These are phyloP conservation scores for Desmodesmus armatus DNA, from an alignment of 139 green algal genomes.

Conservation along the genomic window DNA sequence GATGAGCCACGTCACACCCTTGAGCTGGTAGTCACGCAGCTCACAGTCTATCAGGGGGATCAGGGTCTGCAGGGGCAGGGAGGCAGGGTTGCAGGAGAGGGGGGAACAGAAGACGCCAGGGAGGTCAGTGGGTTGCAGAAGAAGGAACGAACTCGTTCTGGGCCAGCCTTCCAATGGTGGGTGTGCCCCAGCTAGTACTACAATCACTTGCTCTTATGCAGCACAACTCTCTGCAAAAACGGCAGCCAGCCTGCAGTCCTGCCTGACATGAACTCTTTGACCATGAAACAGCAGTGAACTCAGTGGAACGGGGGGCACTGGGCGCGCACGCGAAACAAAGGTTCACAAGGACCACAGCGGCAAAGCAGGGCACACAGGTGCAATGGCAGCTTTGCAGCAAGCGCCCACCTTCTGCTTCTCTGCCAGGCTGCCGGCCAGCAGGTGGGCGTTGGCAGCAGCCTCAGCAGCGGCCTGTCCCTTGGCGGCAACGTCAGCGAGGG, in stretches of 20 bases:
- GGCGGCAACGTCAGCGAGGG: not conserved
- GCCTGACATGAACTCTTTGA: too few species aligned
- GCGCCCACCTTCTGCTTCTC: not conserved
- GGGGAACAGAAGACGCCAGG: not conserved
- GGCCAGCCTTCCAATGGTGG: too few species aligned
- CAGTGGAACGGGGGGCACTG: not conserved
- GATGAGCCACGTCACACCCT: slow-evolving; percentile 92
- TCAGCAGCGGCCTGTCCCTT: slow-evolving; percentile 38
- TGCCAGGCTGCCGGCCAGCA: not conserved
- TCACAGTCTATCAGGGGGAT: slow-evolving; percentile 85
- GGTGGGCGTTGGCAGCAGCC: slow-evolving; percentile 2
- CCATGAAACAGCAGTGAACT: not conserved
- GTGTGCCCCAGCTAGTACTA: too few species aligned
- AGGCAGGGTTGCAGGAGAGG: not conserved
- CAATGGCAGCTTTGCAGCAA: too few species aligned
- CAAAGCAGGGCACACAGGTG: not conserved
- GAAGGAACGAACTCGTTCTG: too few species aligned
- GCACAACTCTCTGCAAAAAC: too few species aligned
- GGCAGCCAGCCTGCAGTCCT: too few species aligned
- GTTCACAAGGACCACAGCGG: too few species aligned
- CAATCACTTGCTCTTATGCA: too few species aligned
- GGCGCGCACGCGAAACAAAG: too few species aligned
- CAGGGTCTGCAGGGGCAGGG: slow-evolving; percentile 62
- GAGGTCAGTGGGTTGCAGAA: not conserved
- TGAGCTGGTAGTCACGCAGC: slow-evolving; percentile 92